Percentiles rank a stretch among this genome's conserved stretches.
These are phyloP conservation scores for Trematosphaeria pertusa DNA, from an alignment of 2,329 filamentous ascomycete genomes.

Conservation along the genomic window DNA sequence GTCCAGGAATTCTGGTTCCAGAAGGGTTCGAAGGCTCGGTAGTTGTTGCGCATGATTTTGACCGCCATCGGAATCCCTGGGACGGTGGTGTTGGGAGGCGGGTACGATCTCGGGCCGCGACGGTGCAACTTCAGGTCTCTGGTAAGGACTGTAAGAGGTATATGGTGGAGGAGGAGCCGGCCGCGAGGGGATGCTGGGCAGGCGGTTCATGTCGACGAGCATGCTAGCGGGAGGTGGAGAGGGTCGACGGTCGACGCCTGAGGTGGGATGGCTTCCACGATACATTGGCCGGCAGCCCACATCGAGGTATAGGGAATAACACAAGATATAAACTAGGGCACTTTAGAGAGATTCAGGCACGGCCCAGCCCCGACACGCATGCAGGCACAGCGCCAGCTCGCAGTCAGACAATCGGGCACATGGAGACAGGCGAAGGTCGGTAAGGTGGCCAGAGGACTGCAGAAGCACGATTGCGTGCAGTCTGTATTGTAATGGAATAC, in stretches of 20 bases:
- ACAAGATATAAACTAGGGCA: constrained; percentile 36
- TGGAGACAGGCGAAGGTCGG: constrained; percentile 36
- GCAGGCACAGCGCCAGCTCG: constrained; percentile 42
- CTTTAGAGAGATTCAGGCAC: constrained; percentile 36
- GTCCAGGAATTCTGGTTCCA: constrained; percentile 46
- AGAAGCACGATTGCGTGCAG: constrained; percentile 42
- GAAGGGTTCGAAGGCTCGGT: constrained; percentile 46
- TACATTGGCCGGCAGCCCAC: constrained; percentile 39
- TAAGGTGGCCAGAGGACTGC: constrained; percentile 33
- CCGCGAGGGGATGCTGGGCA: constrained; percentile 87
- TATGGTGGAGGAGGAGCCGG: constrained; percentile 35
- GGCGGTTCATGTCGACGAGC: constrained; percentile 77
- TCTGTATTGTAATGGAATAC: constrained; percentile 42
- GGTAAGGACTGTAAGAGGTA: constrained; percentile 37
- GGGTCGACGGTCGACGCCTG: constrained; percentile 32
- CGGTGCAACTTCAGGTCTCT: constrained; percentile 31
- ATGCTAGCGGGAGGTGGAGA: constrained; percentile 34
- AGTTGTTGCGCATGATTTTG: constrained; percentile 43
- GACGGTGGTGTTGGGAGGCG: constrained; percentile 32
- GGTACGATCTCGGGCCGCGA: constrained; percentile 35
- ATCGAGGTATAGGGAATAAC: constrained; percentile 40
- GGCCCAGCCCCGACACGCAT: constrained; percentile 33
- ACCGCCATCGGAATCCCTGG: constrained; percentile 31
- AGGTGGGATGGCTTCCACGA: constrained; percentile 41
- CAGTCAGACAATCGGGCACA: constrained; percentile 39